Conservation (phyloP, 176 grass and related monocot species). For the Paspalum vaginatum region DNA sequence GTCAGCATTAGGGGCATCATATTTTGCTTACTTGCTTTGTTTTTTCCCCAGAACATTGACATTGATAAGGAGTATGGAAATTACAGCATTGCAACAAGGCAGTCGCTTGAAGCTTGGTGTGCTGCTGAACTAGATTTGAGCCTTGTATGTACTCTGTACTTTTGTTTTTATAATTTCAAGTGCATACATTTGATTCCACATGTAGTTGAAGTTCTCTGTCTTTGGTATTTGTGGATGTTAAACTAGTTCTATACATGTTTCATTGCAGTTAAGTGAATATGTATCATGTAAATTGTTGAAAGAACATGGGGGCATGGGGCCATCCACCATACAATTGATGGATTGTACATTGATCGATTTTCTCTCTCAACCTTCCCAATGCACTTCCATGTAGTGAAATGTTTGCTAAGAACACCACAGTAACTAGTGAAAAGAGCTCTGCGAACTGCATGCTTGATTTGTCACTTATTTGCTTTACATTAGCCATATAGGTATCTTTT, state of each 20-base stretch:
- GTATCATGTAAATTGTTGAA: slow-evolving; percentile 26
- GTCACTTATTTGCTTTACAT: not conserved
- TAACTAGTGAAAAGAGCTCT: slow-evolving; percentile 9
- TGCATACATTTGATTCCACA: slow-evolving; percentile 11
- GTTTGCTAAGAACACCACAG: slow-evolving; percentile 9
- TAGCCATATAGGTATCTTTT: not conserved
- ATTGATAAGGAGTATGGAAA: slow-evolving; percentile 74
- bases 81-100: slow-evolving; percentile 71
- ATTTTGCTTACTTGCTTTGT: slow-evolving; percentile 20
- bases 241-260: slow-evolving; percentile 30
- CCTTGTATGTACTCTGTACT: slow-evolving; percentile 64
- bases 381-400: not conserved
- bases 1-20: not conserved
- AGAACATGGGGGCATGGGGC: not conserved
- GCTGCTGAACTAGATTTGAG: slow-evolving; percentile 69
- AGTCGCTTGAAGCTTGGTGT: slow-evolving; percentile 93
- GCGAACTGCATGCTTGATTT: slow-evolving; percentile 4
- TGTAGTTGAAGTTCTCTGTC: not conserved
- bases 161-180: slow-evolving; percentile 19
- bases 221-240: not conserved
- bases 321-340: not conserved
- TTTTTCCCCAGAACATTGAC: slow-evolving; percentile 63
- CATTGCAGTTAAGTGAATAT: slow-evolving; percentile 4
- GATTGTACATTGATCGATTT: not conserved
- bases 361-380: not conserved